Base-by-base conservation (phyloP, 331 rosid species). In the Arachis monticola region DNA sequence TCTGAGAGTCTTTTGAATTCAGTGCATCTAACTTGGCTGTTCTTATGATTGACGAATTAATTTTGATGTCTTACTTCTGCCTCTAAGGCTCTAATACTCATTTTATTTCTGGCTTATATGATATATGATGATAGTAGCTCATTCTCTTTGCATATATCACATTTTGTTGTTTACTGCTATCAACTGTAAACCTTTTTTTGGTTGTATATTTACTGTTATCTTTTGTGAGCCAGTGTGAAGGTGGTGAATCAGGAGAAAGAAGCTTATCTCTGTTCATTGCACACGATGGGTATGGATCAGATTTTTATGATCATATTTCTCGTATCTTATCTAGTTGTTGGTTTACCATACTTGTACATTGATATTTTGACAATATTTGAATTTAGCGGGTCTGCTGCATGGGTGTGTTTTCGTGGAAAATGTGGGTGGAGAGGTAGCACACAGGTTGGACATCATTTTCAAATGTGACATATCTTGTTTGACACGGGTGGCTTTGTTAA, bases 381-480 rank as follows among this genome's bases (percentile, higher is more conserved):
- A 64, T 40, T 73, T 76, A 88, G 99, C 79, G 88, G 82, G 67
- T 60, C 85, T 32, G 97, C 97, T 69, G 64, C 74, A 63, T 94
- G 99, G 99, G 51, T 5, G 22, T 94, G 97, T 69, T 90, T 88
- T 81, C 97, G 96, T 8, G 96, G 41, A 72, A 90, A 75, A 70
- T 94, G 99, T 87, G 99, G 96, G 48, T 94, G 97, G 97, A 83
- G 53, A 85, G 99, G 97, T 82, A 78, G 83, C 77, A 83, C 89
- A 6, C 84, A 62, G 90, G 99, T 94, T 80, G 74, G 83, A 59
- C 78, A 42, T 76, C 79, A 64, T 17, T 79, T 71, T 67, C 22
- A 67, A 62, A 52, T 44, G n/a, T 44, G 44, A 9, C 64, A 79
- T 35, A 31, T 77, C 44, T 30, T 50, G 55, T 57, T 27, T 60